These are phyloP conservation scores for Fusarium staphyleae DNA, from an alignment of 2,329 filamentous ascomycete genomes.

Conservation along the genomic window DNA sequence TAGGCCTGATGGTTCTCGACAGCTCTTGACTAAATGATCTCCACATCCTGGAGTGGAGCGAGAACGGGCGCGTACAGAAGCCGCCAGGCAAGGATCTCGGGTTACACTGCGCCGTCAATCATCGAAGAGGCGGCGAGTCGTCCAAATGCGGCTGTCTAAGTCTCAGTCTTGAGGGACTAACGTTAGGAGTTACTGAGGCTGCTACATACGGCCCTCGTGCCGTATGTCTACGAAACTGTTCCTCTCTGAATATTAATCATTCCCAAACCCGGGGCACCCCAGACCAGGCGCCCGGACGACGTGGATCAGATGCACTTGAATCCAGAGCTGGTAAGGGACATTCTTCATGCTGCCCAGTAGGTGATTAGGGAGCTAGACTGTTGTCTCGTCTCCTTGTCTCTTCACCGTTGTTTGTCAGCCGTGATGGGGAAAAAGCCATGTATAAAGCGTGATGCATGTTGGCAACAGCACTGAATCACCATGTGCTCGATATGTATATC, in stretches of 20 bases:
- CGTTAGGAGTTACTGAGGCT: slow-evolving; percentile 10
- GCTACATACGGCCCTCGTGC: slow-evolving; percentile 17
- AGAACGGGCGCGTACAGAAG: slow-evolving; percentile 14
- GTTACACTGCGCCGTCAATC: slow-evolving; percentile 25
- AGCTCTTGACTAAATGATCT: slow-evolving; percentile 7
- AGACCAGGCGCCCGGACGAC: slow-evolving; percentile 16
- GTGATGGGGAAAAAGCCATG: slow-evolving; percentile 7
- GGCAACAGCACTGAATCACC: slow-evolving; percentile 1
- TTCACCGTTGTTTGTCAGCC: slow-evolving; percentile 10
- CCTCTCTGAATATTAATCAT: slow-evolving; percentile 21
- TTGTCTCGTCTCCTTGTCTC: slow-evolving; percentile 17
- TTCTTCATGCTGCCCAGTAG: slow-evolving; percentile 24
- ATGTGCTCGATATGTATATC: slow-evolving; percentile 3
- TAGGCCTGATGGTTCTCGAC: slow-evolving; percentile 6
- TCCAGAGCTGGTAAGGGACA: slow-evolving; percentile 35
- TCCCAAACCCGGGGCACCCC: slow-evolving; percentile 8
- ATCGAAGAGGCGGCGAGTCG: slow-evolving; percentile 12
- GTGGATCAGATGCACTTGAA: slow-evolving; percentile 34
- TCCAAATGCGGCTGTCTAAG: slow-evolving; percentile 14
- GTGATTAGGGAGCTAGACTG: neutral
- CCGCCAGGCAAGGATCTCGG: slow-evolving; percentile 24
- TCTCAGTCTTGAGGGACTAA: neutral
- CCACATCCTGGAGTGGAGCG: slow-evolving; percentile 26
- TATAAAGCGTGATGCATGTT: slow-evolving; percentile 26
- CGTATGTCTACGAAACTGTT: slow-evolving; percentile 1